A percentile compares a stretch with the other conserved stretches of the same genome.
Conservation (phyloP, 371 early-diverging fungal species). For the Saksenaea vasiformis region DNA sequence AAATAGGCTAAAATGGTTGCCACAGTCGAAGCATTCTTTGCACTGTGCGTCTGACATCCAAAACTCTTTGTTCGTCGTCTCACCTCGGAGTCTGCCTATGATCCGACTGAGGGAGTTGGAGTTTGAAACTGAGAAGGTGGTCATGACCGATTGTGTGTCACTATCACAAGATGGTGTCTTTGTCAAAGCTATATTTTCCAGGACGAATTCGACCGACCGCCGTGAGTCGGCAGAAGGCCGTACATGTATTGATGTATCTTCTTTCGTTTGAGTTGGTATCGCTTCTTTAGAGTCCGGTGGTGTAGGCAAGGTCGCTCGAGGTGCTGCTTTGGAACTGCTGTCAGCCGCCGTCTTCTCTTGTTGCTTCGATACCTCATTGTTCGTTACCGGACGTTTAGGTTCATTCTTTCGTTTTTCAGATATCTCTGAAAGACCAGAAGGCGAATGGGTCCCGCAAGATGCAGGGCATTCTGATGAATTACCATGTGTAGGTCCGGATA, state of each 20-base stretch:
- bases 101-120: constrained; percentile 14
- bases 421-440: not conserved
- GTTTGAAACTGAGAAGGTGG: constrained; percentile 45
- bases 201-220: not conserved
- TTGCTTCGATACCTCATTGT: constrained; percentile 5
- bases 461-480: not conserved
- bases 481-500: constrained; percentile 27
- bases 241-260: not conserved
- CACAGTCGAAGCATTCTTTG: constrained; percentile 80
- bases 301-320: not conserved
- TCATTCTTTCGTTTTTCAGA: not conserved
- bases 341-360: constrained; percentile 1
- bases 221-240: not conserved
- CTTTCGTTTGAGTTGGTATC: not conserved
- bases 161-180: constrained; percentile 43
- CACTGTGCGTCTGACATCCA: constrained; percentile 86
- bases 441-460: not conserved
- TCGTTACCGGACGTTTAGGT: not conserved
- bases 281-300: not conserved
- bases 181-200: constrained; percentile 6
- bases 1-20: constrained; percentile 65
- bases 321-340: constrained; percentile 4
- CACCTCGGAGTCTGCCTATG: constrained; percentile 47
- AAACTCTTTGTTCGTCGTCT: constrained; percentile 62
- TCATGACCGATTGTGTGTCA: constrained; percentile 55